These are phyloP conservation scores for Colletotrichum sp. DNA, from an alignment of 2,329 filamentous ascomycete species.

Conservation along the genomic window DNA sequence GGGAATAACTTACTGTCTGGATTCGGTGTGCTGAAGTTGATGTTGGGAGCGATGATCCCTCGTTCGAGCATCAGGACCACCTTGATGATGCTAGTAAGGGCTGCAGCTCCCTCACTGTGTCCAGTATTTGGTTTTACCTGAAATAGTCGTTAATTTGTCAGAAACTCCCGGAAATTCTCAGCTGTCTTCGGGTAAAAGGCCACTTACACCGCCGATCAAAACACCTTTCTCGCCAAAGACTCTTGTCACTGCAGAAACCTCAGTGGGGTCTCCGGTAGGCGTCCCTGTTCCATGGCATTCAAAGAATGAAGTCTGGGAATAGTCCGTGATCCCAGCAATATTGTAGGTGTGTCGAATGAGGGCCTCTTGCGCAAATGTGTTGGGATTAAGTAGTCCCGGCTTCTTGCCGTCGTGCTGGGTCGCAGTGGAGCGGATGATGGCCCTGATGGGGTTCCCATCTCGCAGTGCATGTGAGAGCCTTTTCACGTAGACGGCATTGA, in stretches of 20 bases:
- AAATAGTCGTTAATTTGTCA: background rate
- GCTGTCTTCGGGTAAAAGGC: background rate
- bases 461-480: slow-evolving; percentile 40
- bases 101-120: slow-evolving; percentile 38
- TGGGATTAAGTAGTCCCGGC: slow-evolving; percentile 43
- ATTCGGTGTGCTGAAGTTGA: slow-evolving; percentile 10
- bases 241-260: slow-evolving; percentile 36
- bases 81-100: slow-evolving; percentile 35
- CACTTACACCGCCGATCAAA: slow-evolving; percentile 31
- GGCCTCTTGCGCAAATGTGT: slow-evolving; percentile 25
- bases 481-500: slow-evolving; percentile 43
- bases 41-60: slow-evolving; percentile 5
- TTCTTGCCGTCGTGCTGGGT: slow-evolving; percentile 38
- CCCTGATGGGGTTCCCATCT: slow-evolving; percentile 40
- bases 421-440: slow-evolving; percentile 30
- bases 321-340: slow-evolving; percentile 15
- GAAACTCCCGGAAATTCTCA: background rate
- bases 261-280: slow-evolving; percentile 43
- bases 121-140: slow-evolving; percentile 41
- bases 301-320: slow-evolving; percentile 28
- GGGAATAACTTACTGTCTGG: background rate
- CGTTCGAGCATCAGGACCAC: slow-evolving; percentile 25
- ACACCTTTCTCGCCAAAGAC: slow-evolving; percentile 31
- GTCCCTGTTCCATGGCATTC: slow-evolving; percentile 54
- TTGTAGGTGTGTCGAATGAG: slow-evolving; percentile 32